Evolutionary conservation across 1,284 basidiomycete genomes (phyloP).

Genomic region (Marasmius sp.): DNA sequence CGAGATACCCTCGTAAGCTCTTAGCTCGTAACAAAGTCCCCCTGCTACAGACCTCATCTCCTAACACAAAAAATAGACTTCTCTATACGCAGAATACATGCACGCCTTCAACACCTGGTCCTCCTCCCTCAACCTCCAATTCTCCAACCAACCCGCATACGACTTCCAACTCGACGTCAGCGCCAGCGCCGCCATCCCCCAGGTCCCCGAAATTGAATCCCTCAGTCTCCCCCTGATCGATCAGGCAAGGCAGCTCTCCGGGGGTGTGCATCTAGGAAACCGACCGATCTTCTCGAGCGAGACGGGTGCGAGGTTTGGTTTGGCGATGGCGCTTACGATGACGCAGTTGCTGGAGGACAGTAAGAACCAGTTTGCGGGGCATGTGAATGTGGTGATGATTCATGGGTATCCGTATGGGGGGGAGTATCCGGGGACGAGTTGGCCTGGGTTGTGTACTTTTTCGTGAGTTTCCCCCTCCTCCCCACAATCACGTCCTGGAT

Average conservation of each 20-base stretch:
- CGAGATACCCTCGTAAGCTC: constrained; percentile 16
- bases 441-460: constrained; percentile 8
- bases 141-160: constrained; percentile 13
- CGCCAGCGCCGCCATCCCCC: constrained; percentile 10
- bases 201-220: not conserved
- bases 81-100: constrained; percentile 14
- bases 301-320: constrained; percentile 6
- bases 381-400: constrained; percentile 15
- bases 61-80: not conserved
- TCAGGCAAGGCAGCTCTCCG: constrained; percentile 11
- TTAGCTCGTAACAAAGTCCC: no score
- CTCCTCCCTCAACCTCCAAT: constrained; percentile 5
- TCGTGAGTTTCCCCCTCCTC: not conserved
- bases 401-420: constrained; percentile 10
- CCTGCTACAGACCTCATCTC: no score
- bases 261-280: not conserved
- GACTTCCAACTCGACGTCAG: constrained; percentile 14
- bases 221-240: not conserved
- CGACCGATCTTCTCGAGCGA: not conserved
- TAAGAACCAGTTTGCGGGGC: constrained; percentile 14
- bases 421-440: constrained; percentile 10
- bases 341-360: constrained; percentile 14
- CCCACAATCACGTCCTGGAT: no score
- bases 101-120: constrained; percentile 10
- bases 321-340: constrained; percentile 12